Base-by-base conservation (phyloP, 768 basidiomycete species). In the Hericium rajendrae region DNA sequence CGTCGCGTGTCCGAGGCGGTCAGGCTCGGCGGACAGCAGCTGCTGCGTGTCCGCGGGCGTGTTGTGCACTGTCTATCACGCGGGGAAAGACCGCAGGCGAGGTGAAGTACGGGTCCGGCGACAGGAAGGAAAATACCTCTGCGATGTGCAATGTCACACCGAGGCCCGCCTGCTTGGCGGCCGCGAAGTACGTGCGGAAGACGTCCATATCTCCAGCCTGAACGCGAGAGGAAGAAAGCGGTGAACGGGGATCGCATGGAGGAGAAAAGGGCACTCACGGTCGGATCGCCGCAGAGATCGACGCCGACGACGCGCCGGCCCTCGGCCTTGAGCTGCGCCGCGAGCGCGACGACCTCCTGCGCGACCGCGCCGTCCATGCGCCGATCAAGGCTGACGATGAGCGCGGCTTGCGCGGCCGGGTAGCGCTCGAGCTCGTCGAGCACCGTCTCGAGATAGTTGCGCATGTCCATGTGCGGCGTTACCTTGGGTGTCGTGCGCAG, bases 61-160 rank as follows among this genome's bases (percentile, higher is more conserved):
- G 65, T 81, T 82, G 26, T 70, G 64, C 8, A 57, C 56, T 0
- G 78, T 82, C 84, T 83, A 59, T 1, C 28, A 9, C 37, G 26
- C 38, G 43, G 37, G 37, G 39, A 24, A 20, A 51, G 15, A 28
- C 28, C 51, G 9, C 24, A 39, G 15, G 15, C 38, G 20, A n/a
- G 37, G 6, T 0, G 48, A 49, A 18, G 40, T 8, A 40, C 32
- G 12, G 38, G 37, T 11, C 22, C 37, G 10, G 24, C 6, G 20
- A 16, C 32, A 16, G 40, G 16, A 22, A 24, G 3, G 13, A 20
- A 64, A 69, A n/a, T 58, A 86, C 88, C 78, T 94, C 91, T 2
- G 91, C 88, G 53, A 92, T 84, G 68, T 93, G 91, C 39, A 92
- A 67, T 0, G 91, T 93, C n/a, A 91, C 63, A 2, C 83, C 78